Base-by-base conservation (phyloP, 1,284 basidiomycete genomes). In the Ganoderma resinaceum region DNA sequence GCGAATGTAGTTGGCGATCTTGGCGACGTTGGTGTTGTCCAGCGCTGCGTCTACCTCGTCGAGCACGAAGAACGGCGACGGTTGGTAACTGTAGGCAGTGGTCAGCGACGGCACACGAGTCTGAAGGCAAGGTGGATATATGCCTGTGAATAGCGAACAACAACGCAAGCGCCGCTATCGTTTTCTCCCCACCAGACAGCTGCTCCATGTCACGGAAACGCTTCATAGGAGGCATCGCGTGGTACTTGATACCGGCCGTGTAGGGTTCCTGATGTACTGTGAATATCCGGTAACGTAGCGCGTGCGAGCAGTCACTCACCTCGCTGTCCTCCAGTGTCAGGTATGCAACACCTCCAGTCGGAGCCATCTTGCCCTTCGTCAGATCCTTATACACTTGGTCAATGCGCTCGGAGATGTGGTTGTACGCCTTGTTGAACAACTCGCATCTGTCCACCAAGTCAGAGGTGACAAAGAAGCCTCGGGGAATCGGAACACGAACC, bases 191-290 rank as follows among this genome's bases (percentile, higher is more conserved):
- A 64, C 97, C 98, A 0, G 96, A 99, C 6, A 99, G 85, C 79
- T 99, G 97, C 70, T 99, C 97, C 94, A 99, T 99, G 79, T 99
- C 98, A 72, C 97, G 89, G 86, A 99, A 99, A 7, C 96, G 93
- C 80, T 99, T 99, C 91, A 99, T 97, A 0, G 97, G 97, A 0
- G 97, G 97, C 95, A 99, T 99, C 0, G 97, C 96, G 78, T 98
- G 97, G 79, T 99, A 99, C 80, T 97, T 98, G 82, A 99, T 95
- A 67, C 97, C 98, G 35, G 92, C 94, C 31, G 89, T 87, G 76
- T 99, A 99, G 0, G 98, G 98, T 85, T 99, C 98, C 93, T 98
- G 70, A 26, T 52, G 9, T 60, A 7, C 52, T 40, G n/a, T 58
- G 35, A 37, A 31, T 53, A 62, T 57, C 59, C 14, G 23, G 4